A percentile compares a stretch with the other conserved stretches of the same genome.
Conservation (phyloP, 345 rosid genomes). For the Corymbia maculata region DNA sequence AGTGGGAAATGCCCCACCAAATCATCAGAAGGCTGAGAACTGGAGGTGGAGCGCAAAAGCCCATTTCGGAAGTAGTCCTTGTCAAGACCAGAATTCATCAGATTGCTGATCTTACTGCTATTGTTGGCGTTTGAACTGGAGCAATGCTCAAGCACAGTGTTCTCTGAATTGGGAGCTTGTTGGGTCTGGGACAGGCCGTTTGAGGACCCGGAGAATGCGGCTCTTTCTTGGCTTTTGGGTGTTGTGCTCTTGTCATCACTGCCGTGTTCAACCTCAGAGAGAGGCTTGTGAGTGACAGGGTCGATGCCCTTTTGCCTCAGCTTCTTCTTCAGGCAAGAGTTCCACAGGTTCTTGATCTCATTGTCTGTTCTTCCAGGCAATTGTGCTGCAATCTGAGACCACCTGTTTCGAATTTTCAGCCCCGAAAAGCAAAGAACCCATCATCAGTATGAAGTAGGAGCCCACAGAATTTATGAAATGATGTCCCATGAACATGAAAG, state of each 20-base stretch:
- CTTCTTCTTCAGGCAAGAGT: slow-evolving; percentile 68
- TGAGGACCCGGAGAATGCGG: background rate
- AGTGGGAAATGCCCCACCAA: slow-evolving; percentile 1
- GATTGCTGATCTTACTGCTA: background rate
- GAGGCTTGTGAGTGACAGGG: slow-evolving; percentile 61
- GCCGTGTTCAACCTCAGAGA: slow-evolving; percentile 41
- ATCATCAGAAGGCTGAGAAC: background rate
- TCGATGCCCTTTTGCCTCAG: slow-evolving; percentile 61
- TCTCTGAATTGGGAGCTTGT: background rate
- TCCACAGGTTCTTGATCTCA: slow-evolving; percentile 71
- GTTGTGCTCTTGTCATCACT: slow-evolving; percentile 5
- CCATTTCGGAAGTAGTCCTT: background rate
- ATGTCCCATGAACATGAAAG: background rate
- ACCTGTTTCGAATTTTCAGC: slow-evolving; percentile 18
- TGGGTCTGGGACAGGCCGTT: background rate
- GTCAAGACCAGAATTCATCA: background rate
- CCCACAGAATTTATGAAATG: background rate
- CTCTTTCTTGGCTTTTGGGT: background rate
- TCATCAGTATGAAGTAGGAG: background rate
- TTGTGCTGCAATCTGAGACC: slow-evolving; percentile 72
- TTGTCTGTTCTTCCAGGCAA: slow-evolving; percentile 66
- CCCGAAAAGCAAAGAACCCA: background rate
- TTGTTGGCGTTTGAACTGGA: background rate
- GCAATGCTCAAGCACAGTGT: background rate
- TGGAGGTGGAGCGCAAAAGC: background rate